Evolutionary conservation across 2,329 filamentous ascomycete genomes (phyloP).

Genomic region (Hypomyces rosellus): DNA sequence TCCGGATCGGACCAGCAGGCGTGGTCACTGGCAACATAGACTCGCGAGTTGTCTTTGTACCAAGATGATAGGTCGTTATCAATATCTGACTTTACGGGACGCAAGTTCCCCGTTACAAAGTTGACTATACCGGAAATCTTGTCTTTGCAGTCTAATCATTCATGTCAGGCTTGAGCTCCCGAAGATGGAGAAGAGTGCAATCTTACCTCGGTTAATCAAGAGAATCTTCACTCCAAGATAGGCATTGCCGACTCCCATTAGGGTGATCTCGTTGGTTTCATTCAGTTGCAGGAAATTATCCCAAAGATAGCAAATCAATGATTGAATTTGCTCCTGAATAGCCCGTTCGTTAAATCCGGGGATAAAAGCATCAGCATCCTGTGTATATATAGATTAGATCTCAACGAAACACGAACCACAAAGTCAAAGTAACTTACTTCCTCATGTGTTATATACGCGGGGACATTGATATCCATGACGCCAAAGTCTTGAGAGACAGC

Average conservation of each 20-base stretch:
- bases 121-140: conserved; percentile 68
- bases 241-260: conserved; percentile 86
- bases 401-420: background rate
- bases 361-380: conserved; percentile 44
- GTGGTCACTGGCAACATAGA: conserved; percentile 72
- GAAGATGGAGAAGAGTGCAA: background rate
- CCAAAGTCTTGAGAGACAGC: conserved; percentile 69
- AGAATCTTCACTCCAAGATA: conserved; percentile 79
- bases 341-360: conserved; percentile 39
- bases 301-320: conserved; percentile 84
- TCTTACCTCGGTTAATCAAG: conserved; percentile 65
- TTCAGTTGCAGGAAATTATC: conserved; percentile 90
- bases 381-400: conserved; percentile 3
- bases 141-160: conserved; percentile 51
- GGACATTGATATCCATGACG: conserved; percentile 88
- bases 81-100: conserved; percentile 71
- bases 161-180: conserved; percentile 12
- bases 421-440: conserved; percentile 37
- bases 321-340: conserved; percentile 56
- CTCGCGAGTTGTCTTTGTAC: conserved; percentile 76
- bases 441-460: conserved; percentile 63
- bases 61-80: conserved; percentile 68
- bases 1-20: conserved; percentile 65
- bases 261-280: conserved; percentile 65
- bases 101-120: conserved; percentile 72